Conservation (phyloP, 164 flowering plant species). For the Vitis cinerea region DNA sequence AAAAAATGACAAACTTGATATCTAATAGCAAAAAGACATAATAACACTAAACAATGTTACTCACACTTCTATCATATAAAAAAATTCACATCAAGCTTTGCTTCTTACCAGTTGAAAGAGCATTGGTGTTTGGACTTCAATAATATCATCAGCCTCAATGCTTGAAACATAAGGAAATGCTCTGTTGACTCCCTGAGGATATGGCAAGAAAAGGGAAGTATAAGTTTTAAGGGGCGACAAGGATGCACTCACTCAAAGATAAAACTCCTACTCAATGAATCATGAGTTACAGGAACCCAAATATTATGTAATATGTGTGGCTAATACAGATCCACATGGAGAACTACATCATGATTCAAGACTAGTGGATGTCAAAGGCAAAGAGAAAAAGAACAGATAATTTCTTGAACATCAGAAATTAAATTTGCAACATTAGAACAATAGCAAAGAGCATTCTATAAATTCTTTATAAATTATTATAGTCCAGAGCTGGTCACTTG, state of each 20-base stretch:
- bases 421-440: no score
- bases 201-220: constrained; percentile 1
- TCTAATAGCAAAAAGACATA: background rate
- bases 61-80: background rate
- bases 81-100: background rate
- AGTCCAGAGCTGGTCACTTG: no score
- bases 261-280: no score
- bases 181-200: constrained; percentile 85
- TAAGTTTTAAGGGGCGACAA: background rate
- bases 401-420: no score
- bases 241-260: background rate
- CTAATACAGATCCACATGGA: no score
- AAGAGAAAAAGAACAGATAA: no score
- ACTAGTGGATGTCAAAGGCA: no score
- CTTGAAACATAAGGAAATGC: constrained; percentile 91
- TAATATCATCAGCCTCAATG: constrained; percentile 79
- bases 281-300: no score
- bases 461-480: no score
- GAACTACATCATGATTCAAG: no score
- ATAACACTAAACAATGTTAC: background rate
- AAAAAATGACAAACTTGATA: background rate
- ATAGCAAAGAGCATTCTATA: no score
- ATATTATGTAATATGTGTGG: no score
- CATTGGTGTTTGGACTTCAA: constrained; percentile 83
- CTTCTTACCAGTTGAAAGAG: constrained; percentile 80